Percentiles rank a stretch among this genome's conserved stretches.
These are phyloP conservation scores for Lupinus albus DNA, from an alignment of 306 rosid genomes.

Conservation along the genomic window DNA sequence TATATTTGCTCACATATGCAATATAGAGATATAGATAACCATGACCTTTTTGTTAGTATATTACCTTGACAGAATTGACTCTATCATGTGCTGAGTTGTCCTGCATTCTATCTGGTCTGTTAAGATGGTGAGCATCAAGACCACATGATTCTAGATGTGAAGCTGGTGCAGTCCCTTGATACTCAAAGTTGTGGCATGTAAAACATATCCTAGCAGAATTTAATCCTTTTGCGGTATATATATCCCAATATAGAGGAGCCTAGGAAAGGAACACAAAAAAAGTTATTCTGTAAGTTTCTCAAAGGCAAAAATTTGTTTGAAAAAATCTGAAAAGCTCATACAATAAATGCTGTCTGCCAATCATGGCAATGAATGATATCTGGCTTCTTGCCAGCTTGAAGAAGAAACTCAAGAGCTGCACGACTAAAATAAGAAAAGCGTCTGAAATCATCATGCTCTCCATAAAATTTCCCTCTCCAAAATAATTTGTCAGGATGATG, in stretches of 20 bases:
- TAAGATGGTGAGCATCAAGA: slow-evolving; percentile 70
- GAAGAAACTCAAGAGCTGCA: slow-evolving; percentile 91
- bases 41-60: slow-evolving; percentile 38
- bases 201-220: slow-evolving; percentile 95
- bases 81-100: slow-evolving; percentile 79
- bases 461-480: slow-evolving; percentile 81
- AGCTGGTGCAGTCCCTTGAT: slow-evolving; percentile 89
- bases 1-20: slow-evolving; percentile 23
- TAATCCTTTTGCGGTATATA: slow-evolving; percentile 73
- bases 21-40: neutral
- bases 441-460: slow-evolving; percentile 86
- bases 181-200: slow-evolving; percentile 98
- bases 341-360: slow-evolving; percentile 99
- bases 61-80: slow-evolving; percentile 92
- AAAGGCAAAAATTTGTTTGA: slow-evolving; percentile 22
- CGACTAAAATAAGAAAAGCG: slow-evolving; percentile 94
- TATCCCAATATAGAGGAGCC: slow-evolving; percentile 98
- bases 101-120: slow-evolving; percentile 90
- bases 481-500: slow-evolving; percentile 86
- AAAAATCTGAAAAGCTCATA: slow-evolving; percentile 49
- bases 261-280: slow-evolving; percentile 44
- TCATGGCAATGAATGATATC: slow-evolving; percentile 99
- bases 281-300: slow-evolving; percentile 20
- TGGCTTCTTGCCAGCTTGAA: slow-evolving; percentile 92
- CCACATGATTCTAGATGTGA: slow-evolving; percentile 83